Evolutionary conservation across 208 protist species (phyloP), one percentile per base, ranked within the genome.

Genomic region (Trypanosoma theileri): DNA sequence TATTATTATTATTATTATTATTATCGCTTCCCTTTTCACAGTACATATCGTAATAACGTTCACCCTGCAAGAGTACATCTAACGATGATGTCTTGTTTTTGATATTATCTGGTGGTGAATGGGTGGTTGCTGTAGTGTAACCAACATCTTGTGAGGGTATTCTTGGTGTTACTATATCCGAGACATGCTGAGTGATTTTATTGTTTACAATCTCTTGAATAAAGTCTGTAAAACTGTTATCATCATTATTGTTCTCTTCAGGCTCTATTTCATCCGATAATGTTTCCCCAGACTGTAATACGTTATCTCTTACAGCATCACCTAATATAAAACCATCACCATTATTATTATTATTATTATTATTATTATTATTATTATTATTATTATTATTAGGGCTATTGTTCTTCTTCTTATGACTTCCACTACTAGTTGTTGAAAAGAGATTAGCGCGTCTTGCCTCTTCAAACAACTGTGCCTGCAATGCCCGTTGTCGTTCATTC

Each of bases 401-500:
- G 1, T 35, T 35, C 28, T 35, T 35, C 28, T 6, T 6, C 1
- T 35, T 35, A 48, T 48, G 44, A 53, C 46, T 16, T 41, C 22
- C 16, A 17, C 24, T n/a, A 28, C 11, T 16, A 3, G 40, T 4
- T 12, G n/a, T 17, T 3, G 53, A 44, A 24, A 72, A 72, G 9
- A 72, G 1, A 17, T 65, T 46, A 31, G 13, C 44, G 17, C 59
- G 48, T 46, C 65, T 72, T 16, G 67, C 67, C 57, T 72, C 67
- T 41, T 72, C 53, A 41, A 59, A 72, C 3, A 72, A 53, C 28
- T 59, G 55, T 7, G n/a, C 31, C 46, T 72, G 67, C 26, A 72
- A 48, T 14, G 12, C 45, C 48, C 67, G 55, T 45, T 72, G 67
- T 24, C 67, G 67, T 45, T 72, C 56, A 31, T 59, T 72, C 6